These are phyloP conservation scores for Didymella pinodella DNA, from an alignment of 2,329 filamentous ascomycete genomes.

Conservation along the genomic window DNA sequence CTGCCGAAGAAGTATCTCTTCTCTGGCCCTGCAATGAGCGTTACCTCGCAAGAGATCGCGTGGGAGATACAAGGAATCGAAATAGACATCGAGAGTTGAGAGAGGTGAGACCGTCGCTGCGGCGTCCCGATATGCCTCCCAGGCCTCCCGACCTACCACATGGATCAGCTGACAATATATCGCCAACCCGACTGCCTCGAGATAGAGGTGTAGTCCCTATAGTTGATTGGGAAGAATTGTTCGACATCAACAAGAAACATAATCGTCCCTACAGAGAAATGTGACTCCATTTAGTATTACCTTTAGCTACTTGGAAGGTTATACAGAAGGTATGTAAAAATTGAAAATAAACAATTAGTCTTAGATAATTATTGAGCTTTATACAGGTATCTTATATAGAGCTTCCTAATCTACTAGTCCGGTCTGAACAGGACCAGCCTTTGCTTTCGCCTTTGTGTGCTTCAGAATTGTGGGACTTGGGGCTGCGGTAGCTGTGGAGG, in stretches of 20 bases:
- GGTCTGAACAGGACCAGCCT: neutral
- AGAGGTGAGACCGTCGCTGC: neutral
- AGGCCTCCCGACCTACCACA: neutral
- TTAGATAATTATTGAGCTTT: neutral
- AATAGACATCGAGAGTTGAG: neutral
- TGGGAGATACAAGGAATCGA: neutral
- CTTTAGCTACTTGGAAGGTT: too few species aligned
- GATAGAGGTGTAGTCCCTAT: neutral
- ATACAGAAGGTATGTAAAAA: too few species aligned
- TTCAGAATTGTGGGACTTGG: neutral
- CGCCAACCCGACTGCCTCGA: neutral
- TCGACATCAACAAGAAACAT: too few species aligned
- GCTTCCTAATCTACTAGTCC: neutral
- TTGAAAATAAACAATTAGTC: too few species aligned
- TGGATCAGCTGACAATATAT: neutral
- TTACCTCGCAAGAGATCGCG: neutral
- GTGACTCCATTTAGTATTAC: too few species aligned
- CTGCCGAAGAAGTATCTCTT: neutral
- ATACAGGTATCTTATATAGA: neutral
- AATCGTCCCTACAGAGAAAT: too few species aligned
- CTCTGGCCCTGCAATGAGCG: neutral
- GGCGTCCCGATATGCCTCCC: neutral
- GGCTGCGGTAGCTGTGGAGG: neutral
- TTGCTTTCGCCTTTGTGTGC: constrained; percentile 1
- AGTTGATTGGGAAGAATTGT: neutral